Evolutionary conservation across 192 early-diverging fungal species (phyloP).

Genomic region (Powellomyces hirtus): DNA sequence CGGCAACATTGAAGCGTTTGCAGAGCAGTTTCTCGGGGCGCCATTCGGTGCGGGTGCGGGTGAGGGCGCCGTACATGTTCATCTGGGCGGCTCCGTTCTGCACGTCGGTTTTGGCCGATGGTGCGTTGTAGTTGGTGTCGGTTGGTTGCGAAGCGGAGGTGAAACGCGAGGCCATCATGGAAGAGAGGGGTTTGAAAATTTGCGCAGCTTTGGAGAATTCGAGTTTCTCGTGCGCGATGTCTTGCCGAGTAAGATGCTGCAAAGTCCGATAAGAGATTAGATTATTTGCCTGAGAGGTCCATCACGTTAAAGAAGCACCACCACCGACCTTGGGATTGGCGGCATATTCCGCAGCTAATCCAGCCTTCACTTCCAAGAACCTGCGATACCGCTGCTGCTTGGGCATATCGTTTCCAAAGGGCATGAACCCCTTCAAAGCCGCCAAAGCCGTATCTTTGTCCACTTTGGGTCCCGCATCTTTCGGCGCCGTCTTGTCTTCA

Average conservation of each 20-base stretch:
- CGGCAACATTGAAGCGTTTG: slow-evolving; percentile 73
- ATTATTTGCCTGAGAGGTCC: too few species aligned
- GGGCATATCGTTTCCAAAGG: slow-evolving; percentile 63
- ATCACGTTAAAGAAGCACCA: too few species aligned
- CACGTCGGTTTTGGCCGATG: neutral
- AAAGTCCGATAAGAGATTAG: too few species aligned
- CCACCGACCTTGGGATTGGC: slow-evolving; percentile 1
- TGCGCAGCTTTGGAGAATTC: slow-evolving; percentile 77
- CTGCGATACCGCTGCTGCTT: slow-evolving; percentile 75
- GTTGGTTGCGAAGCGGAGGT: slow-evolving; percentile 41
- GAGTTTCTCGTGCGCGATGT: slow-evolving; percentile 55
- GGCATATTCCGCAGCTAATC: slow-evolving; percentile 28
- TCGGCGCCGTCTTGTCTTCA: neutral
- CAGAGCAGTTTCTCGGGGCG: slow-evolving; percentile 69
- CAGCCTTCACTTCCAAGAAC: slow-evolving; percentile 68
- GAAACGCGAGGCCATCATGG: slow-evolving; percentile 72
- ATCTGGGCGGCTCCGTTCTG: slow-evolving; percentile 11
- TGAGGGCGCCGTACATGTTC: slow-evolving; percentile 66
- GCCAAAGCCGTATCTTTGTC: slow-evolving; percentile 63
- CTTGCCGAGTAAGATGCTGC: slow-evolving; percentile 30
- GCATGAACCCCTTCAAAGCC: slow-evolving; percentile 77
- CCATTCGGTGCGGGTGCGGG: slow-evolving; percentile 55
- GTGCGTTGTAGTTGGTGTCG: neutral
- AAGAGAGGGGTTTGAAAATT: slow-evolving; percentile 69
- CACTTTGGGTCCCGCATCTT: slow-evolving; percentile 39